Evolutionary conservation across 768 basidiomycete species (phyloP).

Genomic region (Boletus eberwhitei): DNA sequence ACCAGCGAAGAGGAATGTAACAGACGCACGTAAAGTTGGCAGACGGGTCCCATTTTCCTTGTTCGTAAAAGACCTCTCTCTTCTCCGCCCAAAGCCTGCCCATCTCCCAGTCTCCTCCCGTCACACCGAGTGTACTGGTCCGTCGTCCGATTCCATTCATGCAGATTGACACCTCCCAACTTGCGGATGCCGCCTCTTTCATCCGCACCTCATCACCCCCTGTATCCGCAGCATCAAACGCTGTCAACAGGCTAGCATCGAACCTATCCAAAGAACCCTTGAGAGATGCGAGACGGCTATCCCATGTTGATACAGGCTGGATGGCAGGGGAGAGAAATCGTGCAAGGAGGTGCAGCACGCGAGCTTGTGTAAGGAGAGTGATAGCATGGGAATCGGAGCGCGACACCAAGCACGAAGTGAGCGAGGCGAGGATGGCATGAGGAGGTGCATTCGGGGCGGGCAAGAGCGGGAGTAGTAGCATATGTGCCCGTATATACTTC

Average conservation of each 20-base stretch:
- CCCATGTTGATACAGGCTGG: constrained; percentile 71
- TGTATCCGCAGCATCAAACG: constrained; percentile 85
- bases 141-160: constrained; percentile 33
- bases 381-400: constrained; percentile 34
- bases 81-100: constrained; percentile 96
- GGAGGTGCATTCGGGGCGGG: constrained; percentile 58
- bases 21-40: constrained; percentile 73
- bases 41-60: constrained; percentile 71
- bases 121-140: not conserved
- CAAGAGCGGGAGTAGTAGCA: constrained; percentile 57
- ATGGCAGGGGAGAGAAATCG: constrained; percentile 68
- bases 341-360: constrained; percentile 67
- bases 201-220: constrained; percentile 70
- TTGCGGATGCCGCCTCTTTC: constrained; percentile 76
- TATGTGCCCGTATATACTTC: constrained; percentile 65
- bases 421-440: constrained; percentile 58
- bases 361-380: constrained; percentile 56
- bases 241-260: constrained; percentile 79
- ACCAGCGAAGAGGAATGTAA: not conserved
- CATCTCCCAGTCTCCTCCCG: constrained; percentile 74
- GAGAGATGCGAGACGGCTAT: constrained; percentile 57
- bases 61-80: constrained; percentile 89
- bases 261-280: constrained; percentile 83
- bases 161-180: constrained; percentile 77
- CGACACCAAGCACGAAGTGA: constrained; percentile 42